A percentile compares a stretch with the other conserved stretches of the same genome.
phyloP scores from a whole-genome alignment of 805 yeast genomes.

The Blastobotrys terrestris region DNA sequence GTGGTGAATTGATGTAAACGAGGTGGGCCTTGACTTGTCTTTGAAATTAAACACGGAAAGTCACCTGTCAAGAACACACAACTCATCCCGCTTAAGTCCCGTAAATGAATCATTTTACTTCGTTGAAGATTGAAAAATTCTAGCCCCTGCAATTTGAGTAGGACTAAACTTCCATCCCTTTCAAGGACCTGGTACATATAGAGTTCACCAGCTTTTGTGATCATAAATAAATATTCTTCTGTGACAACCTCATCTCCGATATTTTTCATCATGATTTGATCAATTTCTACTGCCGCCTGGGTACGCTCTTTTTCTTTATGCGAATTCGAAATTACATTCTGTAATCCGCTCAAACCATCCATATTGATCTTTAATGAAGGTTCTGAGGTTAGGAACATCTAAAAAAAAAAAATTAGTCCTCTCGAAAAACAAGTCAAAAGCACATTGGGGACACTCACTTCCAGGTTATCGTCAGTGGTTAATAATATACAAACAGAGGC shows the following conservation, averaged over 20 bases:
- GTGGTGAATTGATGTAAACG: constrained; percentile 61
- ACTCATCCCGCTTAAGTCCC: not conserved
- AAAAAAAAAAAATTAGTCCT: not conserved
- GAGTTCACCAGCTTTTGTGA: constrained; percentile 80
- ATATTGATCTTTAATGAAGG: not conserved
- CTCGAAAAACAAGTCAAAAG: not conserved
- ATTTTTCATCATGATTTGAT: constrained; percentile 48
- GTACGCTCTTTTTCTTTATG: not conserved
- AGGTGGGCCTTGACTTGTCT: constrained; percentile 57
- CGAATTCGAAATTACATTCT: not conserved
- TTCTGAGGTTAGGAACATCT: constrained; percentile 1
- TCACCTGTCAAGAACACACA: constrained; percentile 64
- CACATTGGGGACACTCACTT: not conserved
- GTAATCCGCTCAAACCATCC: not conserved
- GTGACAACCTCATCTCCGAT: constrained; percentile 52
- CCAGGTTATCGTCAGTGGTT: constrained; percentile 16
- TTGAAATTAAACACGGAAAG: constrained; percentile 62
- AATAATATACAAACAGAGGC: not conserved
- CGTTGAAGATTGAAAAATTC: not conserved
- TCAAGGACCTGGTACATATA: constrained; percentile 54
- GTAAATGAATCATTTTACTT: constrained; percentile 16
- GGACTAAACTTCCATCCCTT: constrained; percentile 36
- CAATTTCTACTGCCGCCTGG: not conserved
- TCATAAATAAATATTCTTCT: constrained; percentile 60
- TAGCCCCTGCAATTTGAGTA: constrained; percentile 28